Percentiles rank a stretch among this genome's conserved stretches.
phyloP scores from a whole-genome alignment of 228 moss, liverwort and hornwort genomes.

The Sphagnum magellanicum region DNA sequence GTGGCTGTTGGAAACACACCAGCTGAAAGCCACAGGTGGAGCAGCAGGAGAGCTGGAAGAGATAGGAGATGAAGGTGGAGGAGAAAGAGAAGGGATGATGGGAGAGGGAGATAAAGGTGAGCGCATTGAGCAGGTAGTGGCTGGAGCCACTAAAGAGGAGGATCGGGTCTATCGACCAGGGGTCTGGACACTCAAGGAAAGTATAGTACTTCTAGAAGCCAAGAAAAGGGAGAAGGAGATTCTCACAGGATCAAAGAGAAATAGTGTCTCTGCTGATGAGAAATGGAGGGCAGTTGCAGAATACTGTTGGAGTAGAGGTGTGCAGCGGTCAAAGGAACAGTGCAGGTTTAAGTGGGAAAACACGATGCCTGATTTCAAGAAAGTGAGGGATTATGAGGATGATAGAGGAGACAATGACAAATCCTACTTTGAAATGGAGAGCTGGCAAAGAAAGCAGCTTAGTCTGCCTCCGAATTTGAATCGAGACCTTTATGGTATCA shows the following conservation, averaged over 20 bases:
- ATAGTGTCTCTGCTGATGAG: constrained; percentile 15
- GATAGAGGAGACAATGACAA: constrained; percentile 7
- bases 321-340: constrained; percentile 18
- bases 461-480: constrained; percentile 16
- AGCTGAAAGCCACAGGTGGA: neutral
- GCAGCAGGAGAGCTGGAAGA: neutral
- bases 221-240: constrained; percentile 24
- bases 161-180: constrained; percentile 13
- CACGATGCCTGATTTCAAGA: constrained; percentile 23
- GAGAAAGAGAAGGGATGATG: constrained; percentile 1
- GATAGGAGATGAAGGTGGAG: constrained; percentile 1
- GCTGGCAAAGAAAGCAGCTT: constrained; percentile 9
- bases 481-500: constrained; percentile 12
- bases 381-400: constrained; percentile 18
- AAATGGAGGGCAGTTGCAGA: constrained; percentile 14
- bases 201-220: constrained; percentile 13
- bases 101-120: constrained; percentile 2
- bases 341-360: constrained; percentile 18
- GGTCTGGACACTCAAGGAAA: constrained; percentile 15
- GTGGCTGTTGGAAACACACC: constrained; percentile 1
- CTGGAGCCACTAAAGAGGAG: constrained; percentile 7
- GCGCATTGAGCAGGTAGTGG: neutral
- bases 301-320: constrained; percentile 11
- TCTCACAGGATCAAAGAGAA: constrained; percentile 9
- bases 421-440: constrained; percentile 17